Conservation (phyloP, 177 flowering plant genomes). For the Telopea speciosissima region DNA sequence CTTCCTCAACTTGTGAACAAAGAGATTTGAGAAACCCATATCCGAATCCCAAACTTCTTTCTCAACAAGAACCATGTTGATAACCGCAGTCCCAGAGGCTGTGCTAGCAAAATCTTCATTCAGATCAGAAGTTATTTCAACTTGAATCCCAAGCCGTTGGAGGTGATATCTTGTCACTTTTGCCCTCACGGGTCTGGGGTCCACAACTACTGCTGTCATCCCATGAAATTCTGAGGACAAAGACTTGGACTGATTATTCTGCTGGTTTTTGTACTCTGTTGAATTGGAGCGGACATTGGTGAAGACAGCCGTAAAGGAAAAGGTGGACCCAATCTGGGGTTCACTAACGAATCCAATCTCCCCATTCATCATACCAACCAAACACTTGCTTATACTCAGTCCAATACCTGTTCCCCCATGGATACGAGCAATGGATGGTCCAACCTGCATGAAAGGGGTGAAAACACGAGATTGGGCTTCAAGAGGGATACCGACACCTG, state of each 20-base stretch:
- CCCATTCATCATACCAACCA: constrained; percentile 90
- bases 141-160: constrained; percentile 75
- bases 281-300: constrained; percentile 31
- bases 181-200: constrained; percentile 62
- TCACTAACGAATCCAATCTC: constrained; percentile 85
- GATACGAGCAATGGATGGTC: constrained; percentile 70
- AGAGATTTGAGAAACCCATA: constrained; percentile 18
- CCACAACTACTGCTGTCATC: constrained; percentile 70
- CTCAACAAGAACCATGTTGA: constrained; percentile 63
- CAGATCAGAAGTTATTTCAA: constrained; percentile 47
- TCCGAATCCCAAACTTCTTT: constrained; percentile 70
- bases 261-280: constrained; percentile 34
- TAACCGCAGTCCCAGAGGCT: constrained; percentile 18
- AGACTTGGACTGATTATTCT: constrained; percentile 32
- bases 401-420: constrained; percentile 98
- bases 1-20: constrained; percentile 29
- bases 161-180: constrained; percentile 75
- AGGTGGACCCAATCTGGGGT: constrained; percentile 76
- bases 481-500: constrained; percentile 80
- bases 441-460: constrained; percentile 95
- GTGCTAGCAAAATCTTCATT: constrained; percentile 29
- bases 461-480: constrained; percentile 83
- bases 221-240: constrained; percentile 55
- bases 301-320: constrained; percentile 82
- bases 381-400: constrained; percentile 86